Conservation (phyloP, 805 yeast species). For the Metschnikowia orientalis region DNA sequence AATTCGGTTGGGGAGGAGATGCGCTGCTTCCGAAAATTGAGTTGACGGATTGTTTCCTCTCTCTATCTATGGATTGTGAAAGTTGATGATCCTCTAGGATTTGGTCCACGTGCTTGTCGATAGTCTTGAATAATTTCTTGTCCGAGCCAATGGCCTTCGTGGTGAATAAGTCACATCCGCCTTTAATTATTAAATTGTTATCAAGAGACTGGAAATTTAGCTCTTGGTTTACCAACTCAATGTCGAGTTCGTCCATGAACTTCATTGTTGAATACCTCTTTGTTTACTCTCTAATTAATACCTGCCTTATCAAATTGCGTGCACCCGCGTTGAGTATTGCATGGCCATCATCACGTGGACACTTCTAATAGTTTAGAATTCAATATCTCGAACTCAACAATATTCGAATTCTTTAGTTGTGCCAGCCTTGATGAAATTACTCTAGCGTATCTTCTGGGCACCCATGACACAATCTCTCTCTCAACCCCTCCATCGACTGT, state of each 20-base stretch:
- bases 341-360: constrained; percentile 1
- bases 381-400: constrained; percentile 2
- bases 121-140: constrained; percentile 78
- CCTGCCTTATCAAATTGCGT: constrained; percentile 5
- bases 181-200: constrained; percentile 53
- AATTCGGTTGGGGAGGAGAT: constrained; percentile 24
- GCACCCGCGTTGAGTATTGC: constrained; percentile 3
- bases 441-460: constrained; percentile 6
- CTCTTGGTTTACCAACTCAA: constrained; percentile 86
- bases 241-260: constrained; percentile 90
- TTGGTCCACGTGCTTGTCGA: constrained; percentile 74
- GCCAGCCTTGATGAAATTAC: constrained; percentile 4
- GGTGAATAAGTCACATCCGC: constrained; percentile 90
- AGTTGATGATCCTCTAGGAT: constrained; percentile 42
- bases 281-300: too few relatives aligned
- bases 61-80: constrained; percentile 35
- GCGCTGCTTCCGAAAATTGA: constrained; percentile 38
- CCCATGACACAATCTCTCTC: neutral
- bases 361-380: constrained; percentile 2
- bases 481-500: neutral
- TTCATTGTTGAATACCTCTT: constrained; percentile 30
- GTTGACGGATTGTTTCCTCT: constrained; percentile 33
- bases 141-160: constrained; percentile 92
- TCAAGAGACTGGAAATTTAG: constrained; percentile 44
- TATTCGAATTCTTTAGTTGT: neutral